Conservation (phyloP, 352 stramenopile genomes). For the Elongisporangium senticosum region DNA sequence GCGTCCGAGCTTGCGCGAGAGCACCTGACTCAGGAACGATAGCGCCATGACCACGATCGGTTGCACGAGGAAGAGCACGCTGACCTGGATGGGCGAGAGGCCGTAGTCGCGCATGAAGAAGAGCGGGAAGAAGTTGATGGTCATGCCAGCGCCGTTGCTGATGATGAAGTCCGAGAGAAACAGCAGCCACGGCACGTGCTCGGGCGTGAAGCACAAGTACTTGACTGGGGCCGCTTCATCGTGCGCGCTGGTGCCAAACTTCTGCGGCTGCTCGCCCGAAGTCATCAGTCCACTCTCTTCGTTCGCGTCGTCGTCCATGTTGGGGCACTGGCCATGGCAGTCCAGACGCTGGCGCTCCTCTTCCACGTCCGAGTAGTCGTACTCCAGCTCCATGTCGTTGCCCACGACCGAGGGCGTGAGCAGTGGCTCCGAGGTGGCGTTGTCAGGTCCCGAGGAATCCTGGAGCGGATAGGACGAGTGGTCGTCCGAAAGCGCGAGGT, state of each 20-base stretch:
- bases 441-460: neutral
- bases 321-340: neutral
- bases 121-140: conserved; percentile 18
- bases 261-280: conserved; percentile 9
- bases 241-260: conserved; percentile 16
- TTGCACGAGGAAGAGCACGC: conserved; percentile 13
- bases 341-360: neutral
- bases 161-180: conserved; percentile 22
- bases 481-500: conserved; percentile 17
- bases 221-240: neutral
- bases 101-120: conserved; percentile 21
- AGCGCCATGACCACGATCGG: conserved; percentile 13
- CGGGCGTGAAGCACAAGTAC: conserved; percentile 14
- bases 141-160: conserved; percentile 22
- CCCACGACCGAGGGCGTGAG: conserved; percentile 54
- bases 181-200: conserved; percentile 15
- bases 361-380: conserved; percentile 9
- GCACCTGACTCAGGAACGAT: conserved; percentile 10
- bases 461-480: neutral
- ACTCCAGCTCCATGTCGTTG: conserved; percentile 27
- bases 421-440: conserved; percentile 16
- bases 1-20: conserved; percentile 6
- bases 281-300: neutral
- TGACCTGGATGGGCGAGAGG: conserved; percentile 16
- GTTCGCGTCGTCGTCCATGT: neutral